These are phyloP conservation scores for Solanum lycopersicoides DNA, from an alignment of 257 asterid genomes.

Conservation along the genomic window DNA sequence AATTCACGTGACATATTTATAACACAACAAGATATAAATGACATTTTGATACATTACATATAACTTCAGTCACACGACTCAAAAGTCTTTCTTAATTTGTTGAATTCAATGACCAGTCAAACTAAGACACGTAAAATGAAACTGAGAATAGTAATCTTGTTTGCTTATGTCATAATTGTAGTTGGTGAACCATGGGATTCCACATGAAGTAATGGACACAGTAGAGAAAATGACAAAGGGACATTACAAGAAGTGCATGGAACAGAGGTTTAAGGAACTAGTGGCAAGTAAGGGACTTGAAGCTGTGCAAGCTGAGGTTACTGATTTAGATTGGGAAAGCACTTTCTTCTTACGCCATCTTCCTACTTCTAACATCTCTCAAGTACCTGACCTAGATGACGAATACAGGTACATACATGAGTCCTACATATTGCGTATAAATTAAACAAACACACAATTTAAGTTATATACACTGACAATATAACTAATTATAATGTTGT, in stretches of 20 bases:
- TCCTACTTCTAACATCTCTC: conserved; percentile 2
- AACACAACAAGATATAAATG: neutral
- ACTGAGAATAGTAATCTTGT: neutral
- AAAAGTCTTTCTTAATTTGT: neutral
- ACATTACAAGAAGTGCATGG: conserved; percentile 48
- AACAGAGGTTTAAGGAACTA: conserved; percentile 38
- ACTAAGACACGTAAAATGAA: neutral
- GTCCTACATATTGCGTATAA: neutral
- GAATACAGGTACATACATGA: conserved; percentile 2
- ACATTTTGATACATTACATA: neutral
- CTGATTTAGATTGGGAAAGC: conserved; percentile 46
- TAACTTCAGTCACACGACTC: neutral
- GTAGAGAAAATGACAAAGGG: conserved; percentile 47
- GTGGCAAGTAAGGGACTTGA: conserved; percentile 22
- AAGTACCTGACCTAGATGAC: conserved; percentile 2
- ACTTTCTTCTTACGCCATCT: conserved; percentile 6
- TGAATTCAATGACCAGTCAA: neutral
- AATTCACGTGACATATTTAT: neutral
- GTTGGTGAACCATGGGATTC: conserved; percentile 60
- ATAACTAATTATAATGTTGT: neutral
- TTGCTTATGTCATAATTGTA: neutral
- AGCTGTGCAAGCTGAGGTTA: conserved; percentile 16
- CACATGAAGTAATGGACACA: conserved; percentile 46
- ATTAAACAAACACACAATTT: neutral
- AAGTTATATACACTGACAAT: neutral